Evolutionary conservation across 495 filamentous ascomycete genomes (phyloP), one percentile per base, ranked within the genome.

Genomic region (Sordaria brevicollis): DNA sequence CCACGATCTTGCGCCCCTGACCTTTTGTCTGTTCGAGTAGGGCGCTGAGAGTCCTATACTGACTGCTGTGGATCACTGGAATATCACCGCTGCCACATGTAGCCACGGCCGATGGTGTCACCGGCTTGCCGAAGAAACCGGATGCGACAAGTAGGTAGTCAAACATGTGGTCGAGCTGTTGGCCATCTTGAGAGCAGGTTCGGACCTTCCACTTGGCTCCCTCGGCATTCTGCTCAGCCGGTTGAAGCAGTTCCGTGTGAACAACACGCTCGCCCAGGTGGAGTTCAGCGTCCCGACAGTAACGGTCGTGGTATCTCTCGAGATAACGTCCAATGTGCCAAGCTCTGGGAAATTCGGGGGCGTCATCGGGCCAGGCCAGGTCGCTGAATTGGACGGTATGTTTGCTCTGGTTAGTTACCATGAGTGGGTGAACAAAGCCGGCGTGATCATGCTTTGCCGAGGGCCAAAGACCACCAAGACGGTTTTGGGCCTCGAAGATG

Each of bases 361-460:
- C 74, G 3, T 77, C 76, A 8, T 82, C 76, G 3, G 75, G 76
- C 91, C 92, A 94, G 17, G 89, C 85, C 5, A 93, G 76, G 77
- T 96, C 93, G 11, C 91, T 91, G 76, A 96, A 95, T 43, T 87
- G 83, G 41, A 94, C 90, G 0, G 90, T 91, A 79, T 91, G 92
- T 25, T 86, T 86, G 78, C 89, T 92, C 67, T 92, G 86, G 79
- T 97, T 97, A 3, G 91, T 90, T 7, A 84, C 82, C 90, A 95
- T 94, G 36, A 82, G 79, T 4, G 90, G 89, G 70, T 90, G 85
- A 10, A 94, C 74, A 13, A 85, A 74, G 35, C 86, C 85, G 36
- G 71, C 77, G 6, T 38, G 37, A 34, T 86, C 83, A 8, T 78
- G 77, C 37, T 72, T 80, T 11, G 72, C 69, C 19, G 84, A 72